Conservation (phyloP, 1,284 basidiomycete genomes). For the Porogramme epimiltina region DNA sequence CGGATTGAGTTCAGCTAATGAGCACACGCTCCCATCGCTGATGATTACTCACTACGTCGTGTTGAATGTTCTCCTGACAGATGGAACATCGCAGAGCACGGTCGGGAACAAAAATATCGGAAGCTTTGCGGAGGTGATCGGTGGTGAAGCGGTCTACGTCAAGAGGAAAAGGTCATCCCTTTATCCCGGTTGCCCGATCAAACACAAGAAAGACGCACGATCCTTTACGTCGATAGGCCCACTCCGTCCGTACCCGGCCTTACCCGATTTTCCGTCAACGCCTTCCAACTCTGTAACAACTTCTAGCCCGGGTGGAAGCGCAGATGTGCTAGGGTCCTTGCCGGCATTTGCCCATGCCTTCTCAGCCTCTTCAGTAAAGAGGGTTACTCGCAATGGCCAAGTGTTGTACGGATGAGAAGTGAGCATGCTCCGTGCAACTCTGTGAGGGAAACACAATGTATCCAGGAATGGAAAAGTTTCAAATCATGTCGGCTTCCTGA, state of each 20-base stretch:
- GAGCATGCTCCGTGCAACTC: constrained; percentile 57
- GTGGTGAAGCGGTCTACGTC: constrained; percentile 51
- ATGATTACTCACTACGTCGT: constrained; percentile 44
- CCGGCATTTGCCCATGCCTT: constrained; percentile 46
- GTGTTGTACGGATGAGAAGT: constrained; percentile 57
- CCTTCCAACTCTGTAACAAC: constrained; percentile 66
- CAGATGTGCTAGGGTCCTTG: constrained; percentile 20
- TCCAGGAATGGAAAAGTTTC: neutral
- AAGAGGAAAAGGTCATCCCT: neutral
- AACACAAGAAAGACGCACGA: constrained; percentile 39
- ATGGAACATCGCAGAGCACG: constrained; percentile 48
- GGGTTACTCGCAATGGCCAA: constrained; percentile 69
- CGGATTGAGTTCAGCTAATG: no score
- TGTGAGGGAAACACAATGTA: constrained; percentile 13
- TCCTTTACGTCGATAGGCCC: constrained; percentile 71
- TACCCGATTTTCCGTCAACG: constrained; percentile 66
- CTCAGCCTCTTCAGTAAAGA: constrained; percentile 66
- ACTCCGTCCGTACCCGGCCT: constrained; percentile 46
- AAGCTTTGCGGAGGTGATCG: constrained; percentile 56
- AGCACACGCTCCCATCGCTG: no score
- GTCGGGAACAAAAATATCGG: constrained; percentile 38
- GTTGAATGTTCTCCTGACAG: constrained; percentile 48
- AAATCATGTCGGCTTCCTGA: neutral
- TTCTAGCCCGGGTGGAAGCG: constrained; percentile 55
- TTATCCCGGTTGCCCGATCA: no score